These are phyloP conservation scores for Coemansia reversa DNA, from an alignment of 192 early-diverging fungal species.

Conservation along the genomic window DNA sequence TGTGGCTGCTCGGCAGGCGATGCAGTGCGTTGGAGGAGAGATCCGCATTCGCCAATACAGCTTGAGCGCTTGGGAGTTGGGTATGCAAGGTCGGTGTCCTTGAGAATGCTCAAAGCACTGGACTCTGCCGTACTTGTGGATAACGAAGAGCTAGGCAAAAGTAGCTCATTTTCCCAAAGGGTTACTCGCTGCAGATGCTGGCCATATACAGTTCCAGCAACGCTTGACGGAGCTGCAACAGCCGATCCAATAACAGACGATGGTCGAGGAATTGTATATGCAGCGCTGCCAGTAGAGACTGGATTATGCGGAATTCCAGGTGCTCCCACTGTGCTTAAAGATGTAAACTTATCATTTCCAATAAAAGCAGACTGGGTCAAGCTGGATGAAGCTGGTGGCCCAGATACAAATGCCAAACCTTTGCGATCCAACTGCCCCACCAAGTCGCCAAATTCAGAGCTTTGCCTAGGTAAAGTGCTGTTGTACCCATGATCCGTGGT, in stretches of 20 bases:
- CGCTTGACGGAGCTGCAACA: not conserved
- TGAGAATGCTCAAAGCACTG: constrained; percentile 53
- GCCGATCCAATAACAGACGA: not conserved
- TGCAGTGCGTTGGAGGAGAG: constrained; percentile 24
- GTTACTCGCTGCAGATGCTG: not conserved
- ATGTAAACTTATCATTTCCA: not conserved
- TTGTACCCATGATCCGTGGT: not conserved
- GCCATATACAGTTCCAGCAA: not conserved
- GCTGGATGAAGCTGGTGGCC: not conserved
- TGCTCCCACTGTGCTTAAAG: not conserved
- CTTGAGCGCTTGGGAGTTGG: constrained; percentile 31
- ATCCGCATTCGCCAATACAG: constrained; percentile 4
- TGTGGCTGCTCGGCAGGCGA: constrained; percentile 38
- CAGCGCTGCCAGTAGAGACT: not conserved
- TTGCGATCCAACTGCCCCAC: constrained; percentile 19
- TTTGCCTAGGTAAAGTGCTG: constrained; percentile 13
- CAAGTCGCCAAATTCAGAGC: constrained; percentile 32
- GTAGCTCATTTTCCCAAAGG: constrained; percentile 3
- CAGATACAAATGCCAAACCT: constrained; percentile 6
- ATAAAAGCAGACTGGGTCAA: not conserved
- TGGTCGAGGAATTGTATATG: not conserved
- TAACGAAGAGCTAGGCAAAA: constrained; percentile 7
- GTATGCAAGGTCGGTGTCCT: constrained; percentile 52
- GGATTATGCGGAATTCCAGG: not conserved
- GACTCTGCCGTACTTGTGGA: constrained; percentile 47